Base-by-base conservation (phyloP, 2,329 filamentous ascomycete species). In the Nectriaceae sp. region DNA sequence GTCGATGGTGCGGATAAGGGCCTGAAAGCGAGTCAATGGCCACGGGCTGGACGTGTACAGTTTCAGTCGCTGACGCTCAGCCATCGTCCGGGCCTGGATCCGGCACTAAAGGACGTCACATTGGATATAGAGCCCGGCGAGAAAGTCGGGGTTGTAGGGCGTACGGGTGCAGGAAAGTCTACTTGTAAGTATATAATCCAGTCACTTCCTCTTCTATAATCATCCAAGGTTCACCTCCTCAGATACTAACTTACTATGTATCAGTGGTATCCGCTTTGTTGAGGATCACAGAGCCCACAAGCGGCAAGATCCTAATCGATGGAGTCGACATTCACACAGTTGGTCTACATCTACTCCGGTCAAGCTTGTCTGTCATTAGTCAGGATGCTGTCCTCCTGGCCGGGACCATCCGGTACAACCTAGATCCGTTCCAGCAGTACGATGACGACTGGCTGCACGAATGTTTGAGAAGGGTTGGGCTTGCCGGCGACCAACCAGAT, bases 91-190 rank as follows among this genome's bases (percentile, higher is more conserved):
- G 90, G 94, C 59, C 80, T 96, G 20, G 89, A 93, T 37, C 84
- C 84, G 2, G 90, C 95, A 3, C 73, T 96, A 44, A 87, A 84
- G 61, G 77, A 87, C 50, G 77, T 96, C 37, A 89, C 78, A 3
- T 93, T 96, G 75, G 87, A 86, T 61, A 89, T 96, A 46, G 75
- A 83, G 24, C 82, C 90, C 2, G 83, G 83, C n/a, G 89, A 96
- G 71, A 94, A 94, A 71, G 87, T 96, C n/a, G 90, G 90, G 46
- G 91, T 96, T 47, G 91, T 96, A 26, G 90, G 90, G 45, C 82
- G 90, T 52, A 96, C 90, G 1, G 90, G 90, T 54, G 90, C 90
- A n/a, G 91, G 91, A 44, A 96, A 96, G 75, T 94, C 47, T 10
- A 53, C 47, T 18, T 26, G 47, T 49, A 37, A 35, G 47, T 46